These are phyloP conservation scores for Apodospora peruviana DNA, from an alignment of 495 filamentous ascomycete genomes.

Conservation along the genomic window DNA sequence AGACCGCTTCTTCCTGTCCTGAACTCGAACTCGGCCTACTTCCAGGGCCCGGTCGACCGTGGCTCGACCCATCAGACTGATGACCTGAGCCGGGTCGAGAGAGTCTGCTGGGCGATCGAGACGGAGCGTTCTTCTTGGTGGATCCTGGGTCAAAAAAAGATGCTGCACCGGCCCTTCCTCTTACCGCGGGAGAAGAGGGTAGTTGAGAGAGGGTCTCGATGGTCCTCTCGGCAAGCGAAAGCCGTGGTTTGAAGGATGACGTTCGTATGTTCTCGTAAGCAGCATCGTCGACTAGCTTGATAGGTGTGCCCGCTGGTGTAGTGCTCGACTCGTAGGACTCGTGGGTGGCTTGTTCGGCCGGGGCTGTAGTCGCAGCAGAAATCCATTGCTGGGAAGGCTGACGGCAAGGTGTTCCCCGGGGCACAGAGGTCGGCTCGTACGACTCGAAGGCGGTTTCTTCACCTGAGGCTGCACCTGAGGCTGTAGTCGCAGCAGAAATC, in stretches of 20 bases:
- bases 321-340: background rate
- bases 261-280: constrained; percentile 6
- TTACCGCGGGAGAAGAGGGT: constrained; percentile 42
- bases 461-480: background rate
- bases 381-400: constrained; percentile 24
- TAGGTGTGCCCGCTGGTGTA: no score
- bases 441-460: constrained; percentile 6
- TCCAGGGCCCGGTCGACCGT: constrained; percentile 20
- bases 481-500: constrained; percentile 16
- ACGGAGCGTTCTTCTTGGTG: constrained; percentile 20
- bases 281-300: constrained; percentile 4
- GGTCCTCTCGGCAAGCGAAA: constrained; percentile 41
- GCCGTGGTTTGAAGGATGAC: constrained; percentile 24
- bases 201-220: constrained; percentile 43
- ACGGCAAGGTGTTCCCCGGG: no score
- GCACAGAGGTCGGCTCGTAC: background rate
- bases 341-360: constrained; percentile 2
- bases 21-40: constrained; percentile 39
- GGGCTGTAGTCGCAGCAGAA: background rate
- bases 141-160: constrained; percentile 32
- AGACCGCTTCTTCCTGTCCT: constrained; percentile 23
- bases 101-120: constrained; percentile 33
- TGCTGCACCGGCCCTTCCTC: constrained; percentile 22
- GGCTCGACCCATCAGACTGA: constrained; percentile 32
- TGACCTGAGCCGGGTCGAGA: constrained; percentile 43